Base-by-base conservation (phyloP, 805 yeast species). In the Teunomyces panamensis region DNA sequence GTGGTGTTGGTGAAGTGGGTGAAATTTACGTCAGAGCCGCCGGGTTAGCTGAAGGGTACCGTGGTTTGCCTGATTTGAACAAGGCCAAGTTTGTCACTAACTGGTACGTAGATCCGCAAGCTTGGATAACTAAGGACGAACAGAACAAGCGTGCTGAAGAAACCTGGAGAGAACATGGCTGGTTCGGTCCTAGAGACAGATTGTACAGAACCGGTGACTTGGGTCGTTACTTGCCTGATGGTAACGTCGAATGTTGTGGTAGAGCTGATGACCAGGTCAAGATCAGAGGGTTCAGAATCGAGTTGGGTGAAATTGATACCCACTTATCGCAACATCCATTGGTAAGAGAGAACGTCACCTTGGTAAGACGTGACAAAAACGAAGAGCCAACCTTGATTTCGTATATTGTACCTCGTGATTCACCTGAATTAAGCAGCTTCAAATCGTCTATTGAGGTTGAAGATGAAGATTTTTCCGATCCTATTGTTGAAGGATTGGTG, bases 1-100 rank as follows among this genome's bases (percentile, higher is more conserved):
- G 99, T 75, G 99, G 97, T 68, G 90, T 94, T 54, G 99, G 99
- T 56, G 99, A 94, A 69, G 94, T 94, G 51, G 99, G 99, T 62
- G 99, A 94, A 67, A 91, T 94, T 53, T 94, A 94, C 62, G 98
- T 95, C 9, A 84, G 99, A 63, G 99, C 99, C 34, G 99, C 89
- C 49, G 99, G 99, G 43, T 77, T 94, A 48, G 96, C 97, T 13
- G 99, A 92, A 67, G 97, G 98, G 3, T 94, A 94, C 69, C 79
- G 97, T 59, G 89, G 91, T 41, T 77, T 91, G 50, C 97, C 96
- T 5, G 96, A 91, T 29, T 70, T 89, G 64, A 94, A 91, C 62
- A 81, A 81, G 48, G 83, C 88, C 65, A 94, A 95, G 71, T 94
- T 94, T 55, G 81, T 95, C 43, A 81, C 81, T 52, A 90, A 89